Evolutionary conservation across 768 basidiomycete species (phyloP), one percentile per base, ranked within the genome.

Genomic region (Calocera viscosa): DNA sequence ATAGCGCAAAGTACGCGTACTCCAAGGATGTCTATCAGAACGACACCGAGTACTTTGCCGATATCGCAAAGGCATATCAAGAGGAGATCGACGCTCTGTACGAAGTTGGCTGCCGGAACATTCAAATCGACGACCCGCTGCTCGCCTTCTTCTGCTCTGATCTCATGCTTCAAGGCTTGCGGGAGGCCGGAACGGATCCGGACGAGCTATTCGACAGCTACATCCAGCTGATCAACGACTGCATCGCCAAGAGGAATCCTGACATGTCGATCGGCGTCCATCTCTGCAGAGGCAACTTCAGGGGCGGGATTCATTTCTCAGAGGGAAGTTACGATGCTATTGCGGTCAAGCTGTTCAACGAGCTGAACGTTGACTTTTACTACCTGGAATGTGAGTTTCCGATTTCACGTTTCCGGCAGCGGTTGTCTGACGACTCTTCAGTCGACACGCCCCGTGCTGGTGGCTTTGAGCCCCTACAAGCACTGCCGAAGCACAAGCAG

Each of bases 131-230:
- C 68, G 80, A 80, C 71, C 82, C 82, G 1, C 74, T 80, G 17
- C 77, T 82, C 28, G 77, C 80, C 41, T 89, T 85, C 76, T 88
- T 89, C 72, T 91, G 89, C 73, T 79, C 80, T 67, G 84, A 86
- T 68, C 72, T 72, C 0, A 82, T 82, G 78, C 74, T 81, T 49
- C 70, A 79, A 66, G 82, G 81, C 22, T 86, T 90, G 84, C 79
- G 80, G 72, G 79, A 78, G 28, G 82, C 81, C 47, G 83, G 83
- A 0, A 64, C 83, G 22, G 85, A 90, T 75, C 81, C 84, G 19
- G 84, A 82, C 64, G 81, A 81, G 1, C 79, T 90, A 49, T 79
- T 91, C 22, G 82, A 88, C 67, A 83, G 83, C 74, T 88, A 78
- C 68, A 84, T 88, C 73, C 79, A 82, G 64, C 82, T 84, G 24